Percentiles rank a stretch among this genome's conserved stretches.
These are phyloP conservation scores for Penicillium desertorum DNA, from an alignment of 495 filamentous ascomycete species.

Conservation along the genomic window DNA sequence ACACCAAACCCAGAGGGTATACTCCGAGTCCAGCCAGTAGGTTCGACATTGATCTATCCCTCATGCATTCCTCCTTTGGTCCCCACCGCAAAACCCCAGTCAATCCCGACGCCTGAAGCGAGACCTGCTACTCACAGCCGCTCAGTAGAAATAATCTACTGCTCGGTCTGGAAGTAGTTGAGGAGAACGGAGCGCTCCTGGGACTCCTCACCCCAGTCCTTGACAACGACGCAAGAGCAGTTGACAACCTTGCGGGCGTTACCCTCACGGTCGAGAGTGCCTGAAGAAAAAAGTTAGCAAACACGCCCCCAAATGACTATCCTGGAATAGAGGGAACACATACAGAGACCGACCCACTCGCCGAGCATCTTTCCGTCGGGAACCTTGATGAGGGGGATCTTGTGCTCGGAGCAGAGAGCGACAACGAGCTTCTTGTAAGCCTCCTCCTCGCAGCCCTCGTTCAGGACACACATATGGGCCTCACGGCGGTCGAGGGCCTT, in stretches of 20 bases:
- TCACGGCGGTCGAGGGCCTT: slow-evolving; percentile 97
- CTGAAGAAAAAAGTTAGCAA: slow-evolving; percentile 47
- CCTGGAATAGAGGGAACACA: slow-evolving; percentile 42
- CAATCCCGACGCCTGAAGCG: slow-evolving; percentile 6
- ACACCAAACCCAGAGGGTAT: neutral
- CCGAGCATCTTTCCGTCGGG: slow-evolving; percentile 98
- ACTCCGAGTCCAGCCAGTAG: neutral
- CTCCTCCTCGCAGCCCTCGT: slow-evolving; percentile 99
- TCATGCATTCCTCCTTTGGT: slow-evolving; percentile 7
- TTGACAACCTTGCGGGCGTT: slow-evolving; percentile 99
- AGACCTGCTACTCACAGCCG: slow-evolving; percentile 9
- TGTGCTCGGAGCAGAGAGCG: slow-evolving; percentile 95
- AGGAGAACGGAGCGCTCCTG: slow-evolving; percentile 97
- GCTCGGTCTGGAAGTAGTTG: slow-evolving; percentile 98
- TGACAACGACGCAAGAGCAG: slow-evolving; percentile 99
- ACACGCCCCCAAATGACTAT: neutral
- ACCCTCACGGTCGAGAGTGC: slow-evolving; percentile 96
- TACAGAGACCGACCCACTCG: slow-evolving; percentile 99
- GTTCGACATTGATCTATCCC: slow-evolving; percentile 3
- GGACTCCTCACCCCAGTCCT: slow-evolving; percentile 99
- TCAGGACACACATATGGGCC: slow-evolving; percentile 99
- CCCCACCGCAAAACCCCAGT: slow-evolving; percentile 6
- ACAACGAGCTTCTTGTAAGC: slow-evolving; percentile 99
- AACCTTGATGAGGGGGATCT: slow-evolving; percentile 99
- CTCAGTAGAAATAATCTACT: slow-evolving; percentile 46